Evolutionary conservation across 1,284 basidiomycete genomes (phyloP), one percentile per base, ranked within the genome.

Genomic region (Limonomyces culmigenus): DNA sequence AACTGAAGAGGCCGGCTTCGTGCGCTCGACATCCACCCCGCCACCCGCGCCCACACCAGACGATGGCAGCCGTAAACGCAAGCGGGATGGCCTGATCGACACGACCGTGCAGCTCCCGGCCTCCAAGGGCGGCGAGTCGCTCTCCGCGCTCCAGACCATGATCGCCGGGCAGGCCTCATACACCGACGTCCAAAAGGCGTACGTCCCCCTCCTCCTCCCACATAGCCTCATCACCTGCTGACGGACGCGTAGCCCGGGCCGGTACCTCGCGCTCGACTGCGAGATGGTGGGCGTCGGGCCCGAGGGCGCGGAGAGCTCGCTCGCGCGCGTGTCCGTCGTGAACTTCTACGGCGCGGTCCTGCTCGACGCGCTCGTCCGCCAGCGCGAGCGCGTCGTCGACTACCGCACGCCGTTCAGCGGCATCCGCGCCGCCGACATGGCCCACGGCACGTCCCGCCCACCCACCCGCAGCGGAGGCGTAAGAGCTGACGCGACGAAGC

Each of bases 271-370:
- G 0, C 61, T 97, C 31, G 92, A 97, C 54, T 96, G 92, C 47
- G 92, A 98, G 58, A 97, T 98, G 92, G 93, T 98, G 3, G 92
- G 92, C 1, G 74, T 97, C 4, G 91, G 92, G 0, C 67, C 74
- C 6, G 66, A 80, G 20, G 91, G 88, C 8, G 43, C 68, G 2
- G 72, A 95, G 50, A 89, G 83, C 0, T 78, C 79, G 0, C 65
- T 97, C 2, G 93, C 93, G 1, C 77, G 92, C 31, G 87, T 96
- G 38, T 88, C 83, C 32, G 56, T 97, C 30, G 89, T 97, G 41
- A 95, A 97, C 54, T 95, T 76, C 51, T 65, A 89, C 47, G 93
- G 93, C 0, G 73, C 66, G 4, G 62, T 86, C 17, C 58, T 84
- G 29, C 54, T 93, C 42, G 93, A 98, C 49, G 79, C 69, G 21